A percentile compares a stretch with the other conserved stretches of the same genome.
Conservation (phyloP, 352 stramenopile genomes). For the Phytophthora hybrid region DNA sequence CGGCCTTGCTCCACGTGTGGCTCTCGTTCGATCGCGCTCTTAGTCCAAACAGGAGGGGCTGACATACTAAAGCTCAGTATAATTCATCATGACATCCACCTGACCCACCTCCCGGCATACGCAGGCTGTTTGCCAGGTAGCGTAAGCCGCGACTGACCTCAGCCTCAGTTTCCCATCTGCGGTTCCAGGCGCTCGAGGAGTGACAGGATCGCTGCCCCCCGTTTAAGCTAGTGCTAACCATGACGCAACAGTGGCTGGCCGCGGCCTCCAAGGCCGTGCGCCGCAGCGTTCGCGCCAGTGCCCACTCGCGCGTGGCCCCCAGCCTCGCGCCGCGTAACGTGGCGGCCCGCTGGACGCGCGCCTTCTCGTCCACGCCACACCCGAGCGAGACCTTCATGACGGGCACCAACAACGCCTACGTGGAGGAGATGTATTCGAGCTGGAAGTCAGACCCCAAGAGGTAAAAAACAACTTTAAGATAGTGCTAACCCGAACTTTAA, state of each 20-base stretch:
- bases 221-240: constrained; percentile 22
- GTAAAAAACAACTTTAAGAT: constrained; percentile 18
- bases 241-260: constrained; percentile 79
- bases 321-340: constrained; percentile 18
- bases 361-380: constrained; percentile 75
- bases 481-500: not conserved
- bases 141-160: constrained; percentile 16
- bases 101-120: constrained; percentile 22
- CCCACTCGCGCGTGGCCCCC: constrained; percentile 27
- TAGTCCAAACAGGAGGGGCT: constrained; percentile 21
- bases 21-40: constrained; percentile 32
- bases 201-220: not conserved
- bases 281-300: constrained; percentile 52
- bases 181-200: constrained; percentile 14
- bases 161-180: constrained; percentile 43
- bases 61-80: not conserved
- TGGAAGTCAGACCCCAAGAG: constrained; percentile 93
- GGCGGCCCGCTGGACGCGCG: constrained; percentile 43
- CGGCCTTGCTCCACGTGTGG: constrained; percentile 25
- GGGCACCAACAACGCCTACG: constrained; percentile 95
- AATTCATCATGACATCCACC: constrained; percentile 16
- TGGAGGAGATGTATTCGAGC: constrained; percentile 97
- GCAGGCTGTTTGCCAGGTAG: constrained; percentile 14
- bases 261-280: constrained; percentile 50
- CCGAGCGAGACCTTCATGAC: constrained; percentile 94